Conservation (phyloP, 2,329 filamentous ascomycete genomes). For the Lomentospora prolificans region DNA sequence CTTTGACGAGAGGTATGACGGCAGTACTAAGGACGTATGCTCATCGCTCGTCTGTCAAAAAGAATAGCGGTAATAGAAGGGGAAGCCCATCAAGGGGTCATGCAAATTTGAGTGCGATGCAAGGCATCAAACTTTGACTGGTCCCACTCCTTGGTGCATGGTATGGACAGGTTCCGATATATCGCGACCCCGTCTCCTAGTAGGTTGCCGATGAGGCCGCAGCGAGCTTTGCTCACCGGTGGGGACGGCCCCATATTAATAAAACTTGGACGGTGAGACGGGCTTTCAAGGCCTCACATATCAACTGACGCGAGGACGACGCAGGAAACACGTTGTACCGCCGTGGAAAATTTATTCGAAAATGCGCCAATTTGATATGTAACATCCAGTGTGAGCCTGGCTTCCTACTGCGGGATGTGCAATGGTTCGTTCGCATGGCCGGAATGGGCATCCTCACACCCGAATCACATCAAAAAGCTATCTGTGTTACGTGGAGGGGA, state of each 20-base stretch:
- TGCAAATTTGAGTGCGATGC: not conserved
- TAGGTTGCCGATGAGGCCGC: not conserved
- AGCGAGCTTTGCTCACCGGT: constrained; percentile 5
- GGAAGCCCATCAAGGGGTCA: not conserved
- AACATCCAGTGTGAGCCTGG: not conserved
- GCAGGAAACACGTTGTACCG: constrained; percentile 1
- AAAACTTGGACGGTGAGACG: constrained; percentile 4
- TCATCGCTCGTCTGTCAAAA: too few species aligned
- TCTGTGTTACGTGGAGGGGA: not conserved
- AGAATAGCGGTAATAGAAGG: too few species aligned
- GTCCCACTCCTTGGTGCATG: not conserved
- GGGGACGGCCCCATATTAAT: constrained; percentile 8
- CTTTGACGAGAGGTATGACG: not conserved
- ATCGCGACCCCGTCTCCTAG: not conserved
- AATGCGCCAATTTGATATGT: not conserved
- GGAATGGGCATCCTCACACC: constrained; percentile 1
- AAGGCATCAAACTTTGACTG: not conserved
- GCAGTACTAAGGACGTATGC: not conserved
- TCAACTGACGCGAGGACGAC: constrained; percentile 3
- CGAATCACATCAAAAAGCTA: constrained; percentile 1
- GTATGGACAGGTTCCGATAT: not conserved
- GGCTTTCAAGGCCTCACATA: not conserved
- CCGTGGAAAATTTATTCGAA: not conserved
- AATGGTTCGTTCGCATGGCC: not conserved
- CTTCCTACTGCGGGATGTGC: not conserved